Evolutionary conservation across 2,329 filamentous ascomycete species (phyloP), one percentile per base, ranked within the genome.

Genomic region (Neonectria hederae): DNA sequence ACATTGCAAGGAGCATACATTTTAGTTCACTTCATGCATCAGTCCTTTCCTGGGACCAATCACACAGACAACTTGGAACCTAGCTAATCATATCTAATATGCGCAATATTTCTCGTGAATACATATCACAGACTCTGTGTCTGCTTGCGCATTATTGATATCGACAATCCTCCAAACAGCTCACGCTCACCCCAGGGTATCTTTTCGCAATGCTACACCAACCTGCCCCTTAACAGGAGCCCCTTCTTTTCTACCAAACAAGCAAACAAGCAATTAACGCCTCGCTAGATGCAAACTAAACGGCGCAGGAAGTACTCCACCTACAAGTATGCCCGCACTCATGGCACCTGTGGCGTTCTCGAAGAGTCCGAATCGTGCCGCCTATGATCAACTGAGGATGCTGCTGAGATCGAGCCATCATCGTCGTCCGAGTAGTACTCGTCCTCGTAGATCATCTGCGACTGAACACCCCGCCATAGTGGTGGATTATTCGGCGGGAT

Each of bases 401-500:
- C 71, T 32, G 74, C 75, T 17, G 71, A 73, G 9, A 76, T 53
- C 0, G 74, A 76, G 8, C 70, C 74, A 22, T 75, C 75, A 32
- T 76, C 76, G 10, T 75, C 75, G 54, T 73, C 73, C n/a, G 72
- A 71, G 48, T 77, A 76, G 43, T 71, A 69, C 48, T 78, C 76
- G 35, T 80, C 78, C 22, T 80, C 76, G 54, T 77, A 76, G 28
- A 67, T 65, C 57, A 65, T 67, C 46, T 77, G 73, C 7, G 76
- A 70, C 55, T 76, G 72, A 5, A 82, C 79, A 11, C 80, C 80
- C 2, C 80, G 79, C 80, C 80, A 82, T n/a, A 82, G 70, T 2
- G 80, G 80, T n/a, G 80, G 80, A 21, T 77, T 78, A 19, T 69
- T 76, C 1, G 74, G 54, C 13, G 78, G 74, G 13, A 77, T 67